Percentiles rank a stretch among this genome's conserved stretches.
phyloP scores from a whole-genome alignment of 148 eudicot species.

The Cornus florida region DNA sequence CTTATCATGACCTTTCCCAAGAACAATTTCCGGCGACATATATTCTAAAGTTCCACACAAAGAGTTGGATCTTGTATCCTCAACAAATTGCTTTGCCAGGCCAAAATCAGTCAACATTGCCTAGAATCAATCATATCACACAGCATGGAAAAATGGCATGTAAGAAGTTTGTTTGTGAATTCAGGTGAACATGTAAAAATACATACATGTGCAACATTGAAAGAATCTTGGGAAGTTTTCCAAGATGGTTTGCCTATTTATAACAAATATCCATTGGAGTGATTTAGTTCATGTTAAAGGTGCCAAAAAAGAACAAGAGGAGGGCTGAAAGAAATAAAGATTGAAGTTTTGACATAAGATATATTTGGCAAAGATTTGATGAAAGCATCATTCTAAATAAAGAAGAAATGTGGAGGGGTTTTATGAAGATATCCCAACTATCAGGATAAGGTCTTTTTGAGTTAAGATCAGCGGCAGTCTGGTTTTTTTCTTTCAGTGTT shows the following conservation, averaged over 20 bases:
- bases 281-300: background rate
- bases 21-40: slow-evolving; percentile 57
- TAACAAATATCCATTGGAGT: background rate
- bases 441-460: background rate
- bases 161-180: background rate
- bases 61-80: slow-evolving; percentile 40
- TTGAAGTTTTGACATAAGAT: background rate
- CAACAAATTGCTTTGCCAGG: slow-evolving; percentile 48
- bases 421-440: background rate
- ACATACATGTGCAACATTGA: background rate
- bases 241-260: background rate
- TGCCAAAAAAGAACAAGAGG: background rate
- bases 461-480: background rate
- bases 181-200: background rate
- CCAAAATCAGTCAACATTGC: slow-evolving; percentile 57
- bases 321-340: background rate
- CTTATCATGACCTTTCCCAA: slow-evolving; percentile 53
- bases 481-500: too few species aligned
- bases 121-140: slow-evolving; percentile 17
- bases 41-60: slow-evolving; percentile 56
- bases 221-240: background rate
- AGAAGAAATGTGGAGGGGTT: background rate
- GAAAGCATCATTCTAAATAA: too few species aligned
- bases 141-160: background rate
- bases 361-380: background rate